Base-by-base conservation (phyloP, 495 filamentous ascomycete genomes). In the Talaromyces trachyspermus region DNA sequence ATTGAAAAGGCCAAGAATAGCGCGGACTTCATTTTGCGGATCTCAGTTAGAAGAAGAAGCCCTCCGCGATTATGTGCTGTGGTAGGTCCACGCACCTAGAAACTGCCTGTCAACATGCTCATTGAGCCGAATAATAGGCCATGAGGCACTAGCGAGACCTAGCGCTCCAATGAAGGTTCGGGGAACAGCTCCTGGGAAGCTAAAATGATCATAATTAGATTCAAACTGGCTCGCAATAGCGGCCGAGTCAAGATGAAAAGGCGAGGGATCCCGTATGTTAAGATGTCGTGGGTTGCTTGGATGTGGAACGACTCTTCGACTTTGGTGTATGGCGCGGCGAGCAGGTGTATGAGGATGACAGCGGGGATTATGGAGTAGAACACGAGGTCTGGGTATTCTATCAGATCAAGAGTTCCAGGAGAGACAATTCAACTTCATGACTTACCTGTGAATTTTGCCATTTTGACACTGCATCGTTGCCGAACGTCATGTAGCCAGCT, bases 261-360 rank as follows among this genome's bases (percentile, higher is more conserved):
- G 44, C 6, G 64, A 75, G 89, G 84, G 24, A 89, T 78, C 1
- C 89, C 87, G 63, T 89, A 89, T 2, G 73, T 77, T 12, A 92
- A 59, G 26, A 97, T 84, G 59, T 99, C 92, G 64, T 97, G 94
- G 5, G 83, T 81, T 0, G 92, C 92, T 61, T 99, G 92, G 43
- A 97, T 80, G 55, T 95, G 95, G 77, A 99, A 99, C 0, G 90
- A 96, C 68, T 99, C 92, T 61, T 99, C 92, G 46, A 99, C 94
- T 65, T 99, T 99, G 40, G 94, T 96, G 69, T 92, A 96, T 1
- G 92, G 94, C 12, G 94, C 81, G 7, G 78, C 63, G 46, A 81
- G 49, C 41, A 95, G 77, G 62, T 99, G 91, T 20, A 88, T 41
- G 15, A 90, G 59, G 52, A 95, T 77, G 27, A 88, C 60, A 2